Evolutionary conservation across 2,329 filamentous ascomycete genomes (phyloP), one percentile per base, ranked within the genome.

Genomic region (Colletotrichum tofieldiae): DNA sequence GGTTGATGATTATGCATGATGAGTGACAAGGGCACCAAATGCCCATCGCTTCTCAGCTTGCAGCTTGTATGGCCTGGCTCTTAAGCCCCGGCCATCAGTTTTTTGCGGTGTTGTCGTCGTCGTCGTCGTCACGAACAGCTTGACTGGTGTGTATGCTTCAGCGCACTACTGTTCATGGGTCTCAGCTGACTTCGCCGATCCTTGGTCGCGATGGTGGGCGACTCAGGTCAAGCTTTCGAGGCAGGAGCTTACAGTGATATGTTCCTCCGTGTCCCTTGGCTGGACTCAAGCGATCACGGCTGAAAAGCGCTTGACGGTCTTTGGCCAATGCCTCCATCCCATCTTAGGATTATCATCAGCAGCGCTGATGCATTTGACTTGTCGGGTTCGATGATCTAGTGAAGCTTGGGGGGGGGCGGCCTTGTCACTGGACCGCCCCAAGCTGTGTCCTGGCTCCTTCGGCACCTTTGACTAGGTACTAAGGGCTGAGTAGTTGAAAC

Each of bases 111-210:
- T 26, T 11, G 11, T 49, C 11, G 45, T 23, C n/a, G 47, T 23
- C 23, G 12, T 56, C 43, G 18, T 43, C 18, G n/a, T 16, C 20
- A n/a, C 52, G 51, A 51, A 45, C 9, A 70, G 62, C 62, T 54
- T 54, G 59, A 63, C 62, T 60, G 23, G 37, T 8, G 37, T 35
- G 61, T 59, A 16, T 45, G 52, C 54, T 29, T 39, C 26, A 39
- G 23, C 37, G 29, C 63, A 65, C 67, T 29, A 65, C 61, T 52
- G 23, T 26, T 54, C 39, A 39, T 35, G 41, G 54, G 18, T 67
- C 63, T 56, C 64, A 56, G 63, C 41, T 67, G 68, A 56, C 32
- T 16, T 43, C 35, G 64, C 32, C 41, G 41, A 67, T 67, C 56
- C 26, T 23, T 49, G 39, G 43, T 35, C 7, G 39, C 41, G 12